Percentiles rank a stretch among this genome's conserved stretches.
Conservation (phyloP, 768 basidiomycete genomes). For the Amanita inopinata region DNA sequence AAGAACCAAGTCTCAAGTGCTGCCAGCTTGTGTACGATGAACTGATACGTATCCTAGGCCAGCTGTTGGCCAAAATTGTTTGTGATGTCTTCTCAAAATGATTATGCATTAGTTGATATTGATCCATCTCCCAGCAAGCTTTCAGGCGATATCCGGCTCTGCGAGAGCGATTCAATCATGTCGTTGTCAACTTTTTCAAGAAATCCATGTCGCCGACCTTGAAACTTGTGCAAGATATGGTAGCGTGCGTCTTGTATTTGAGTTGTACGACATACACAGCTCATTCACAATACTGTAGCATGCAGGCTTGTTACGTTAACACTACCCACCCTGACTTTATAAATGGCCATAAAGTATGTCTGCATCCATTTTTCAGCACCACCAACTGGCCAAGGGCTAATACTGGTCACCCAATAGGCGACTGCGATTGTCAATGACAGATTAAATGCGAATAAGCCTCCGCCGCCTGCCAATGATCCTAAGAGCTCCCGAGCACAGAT, state of each 20-base stretch:
- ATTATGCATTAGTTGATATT: background rate
- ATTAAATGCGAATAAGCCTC: slow-evolving; percentile 72
- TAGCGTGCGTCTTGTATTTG: slow-evolving; percentile 49
- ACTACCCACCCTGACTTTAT: slow-evolving; percentile 99
- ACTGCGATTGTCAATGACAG: slow-evolving; percentile 82
- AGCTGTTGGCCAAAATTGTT: slow-evolving; percentile 85
- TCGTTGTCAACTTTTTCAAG: slow-evolving; percentile 97
- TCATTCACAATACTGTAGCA: slow-evolving; percentile 33
- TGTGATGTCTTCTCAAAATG: slow-evolving; percentile 24
- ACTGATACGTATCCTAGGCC: slow-evolving; percentile 90
- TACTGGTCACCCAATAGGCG: slow-evolving; percentile 43
- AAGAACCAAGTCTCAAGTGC: slow-evolving; percentile 90
- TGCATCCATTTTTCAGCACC: slow-evolving; percentile 6
- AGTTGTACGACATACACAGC: background rate
- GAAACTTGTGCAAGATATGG: slow-evolving; percentile 90
- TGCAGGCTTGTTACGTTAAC: slow-evolving; percentile 99
- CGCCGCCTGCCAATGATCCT: slow-evolving; percentile 46
- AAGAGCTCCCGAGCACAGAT: slow-evolving; percentile 56
- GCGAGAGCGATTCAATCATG: slow-evolving; percentile 89
- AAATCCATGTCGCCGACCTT: slow-evolving; percentile 87
- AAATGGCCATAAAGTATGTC: slow-evolving; percentile 74
- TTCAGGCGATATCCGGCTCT: slow-evolving; percentile 97
- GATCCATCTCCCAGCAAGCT: slow-evolving; percentile 56
- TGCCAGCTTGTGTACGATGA: slow-evolving; percentile 96
- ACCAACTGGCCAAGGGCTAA: background rate